Base-by-base conservation (phyloP, 257 asterid species). In the Nicotiana attenuata region DNA sequence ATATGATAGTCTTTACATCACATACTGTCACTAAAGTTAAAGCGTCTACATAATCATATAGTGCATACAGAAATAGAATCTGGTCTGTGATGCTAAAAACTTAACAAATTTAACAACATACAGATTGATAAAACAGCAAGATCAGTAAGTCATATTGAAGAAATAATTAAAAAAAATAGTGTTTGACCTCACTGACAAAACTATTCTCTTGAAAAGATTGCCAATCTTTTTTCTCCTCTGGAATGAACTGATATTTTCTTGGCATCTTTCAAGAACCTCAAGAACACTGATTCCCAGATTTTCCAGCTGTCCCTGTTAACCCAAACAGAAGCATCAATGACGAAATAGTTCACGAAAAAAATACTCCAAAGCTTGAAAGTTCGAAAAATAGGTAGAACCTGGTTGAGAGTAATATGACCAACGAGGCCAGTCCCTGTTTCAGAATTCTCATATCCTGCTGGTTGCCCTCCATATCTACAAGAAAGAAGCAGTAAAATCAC, bases 401-500 rank as follows among this genome's bases (percentile, higher is more conserved):
- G 91, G 90, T 91, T 84, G 88, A 96, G 91, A 88, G 90, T 98
- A 83, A 96, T 85, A 83, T 96, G 99, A 45, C 98, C 99, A 71
- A 94, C 94, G 88, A 94, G 97, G 77, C 92, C 94, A 2, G 89
- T 71, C 82, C 80, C 90, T 67, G 73, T 77, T 81, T 87, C 93
- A 85, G 75, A 50, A 89, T 80, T 84, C 73, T 84, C 95, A 38
- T 68, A 83, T 75, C 60, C 71, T 69, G 81, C 81, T 78, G 89
- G 86, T 76, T 85, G 87, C 82, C 81, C 84, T 78, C 85, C 82
- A 80, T 96, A 94, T 90, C 99, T 96, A 97, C 41, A 82, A 86
- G 71, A 29, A 41, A 71, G 65, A 83, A 53, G 77, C 9, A 85
- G 76, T 17, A 73, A 59, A 61, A 60, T 47, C 19, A 20, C 35